Evolutionary conservation across 1,284 basidiomycete species (phyloP), one percentile per base, ranked within the genome.

Genomic region (Tylopilus sp.): DNA sequence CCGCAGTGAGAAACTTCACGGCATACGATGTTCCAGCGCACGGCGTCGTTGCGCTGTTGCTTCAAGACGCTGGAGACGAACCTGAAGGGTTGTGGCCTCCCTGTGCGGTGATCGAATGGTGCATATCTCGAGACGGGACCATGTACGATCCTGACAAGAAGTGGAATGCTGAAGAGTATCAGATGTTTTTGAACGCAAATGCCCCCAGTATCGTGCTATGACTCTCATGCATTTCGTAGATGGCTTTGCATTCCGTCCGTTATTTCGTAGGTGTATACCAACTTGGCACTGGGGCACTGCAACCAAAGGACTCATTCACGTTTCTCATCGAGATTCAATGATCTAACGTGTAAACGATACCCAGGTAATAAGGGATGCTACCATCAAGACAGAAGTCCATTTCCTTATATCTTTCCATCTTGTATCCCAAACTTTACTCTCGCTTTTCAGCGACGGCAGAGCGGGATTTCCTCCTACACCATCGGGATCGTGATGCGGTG

Each of bases 11-110:
- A 19, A 83, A 78, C 64, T 74, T 84, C 52, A 87, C 82, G 2
- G 79, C 74, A 2, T 53, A 69, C 7, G 67, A 63, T 15, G 81
- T 87, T 11, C 82, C 83, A 2, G 59, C 82, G 8, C 85, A 86
- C 55, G 85, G 85, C 4, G 83, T 86, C n/a, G 77, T 82, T 26
- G 84, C 84, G 15, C 59, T 87, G 16, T 67, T 87, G 34, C 65
- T 87, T 41, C 75, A 73, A 50, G 85, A 87, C 57, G 79, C 75
- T 4, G 84, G 82, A 0, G 70, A 86, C 50, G 85, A 86, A 59
- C 85, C 84, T 7, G 71, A 59, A 25, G 80, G 74, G 2, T 64
- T 68, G 2, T 60, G 71, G 59, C 78, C 79, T 6, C 70, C 70
- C 19, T 81, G 78, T 59, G 69, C 71, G 6, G 70, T 69, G 41